Base-by-base conservation (phyloP, 2,329 filamentous ascomycete genomes). In the Coniochaeta hoffmannii region DNA sequence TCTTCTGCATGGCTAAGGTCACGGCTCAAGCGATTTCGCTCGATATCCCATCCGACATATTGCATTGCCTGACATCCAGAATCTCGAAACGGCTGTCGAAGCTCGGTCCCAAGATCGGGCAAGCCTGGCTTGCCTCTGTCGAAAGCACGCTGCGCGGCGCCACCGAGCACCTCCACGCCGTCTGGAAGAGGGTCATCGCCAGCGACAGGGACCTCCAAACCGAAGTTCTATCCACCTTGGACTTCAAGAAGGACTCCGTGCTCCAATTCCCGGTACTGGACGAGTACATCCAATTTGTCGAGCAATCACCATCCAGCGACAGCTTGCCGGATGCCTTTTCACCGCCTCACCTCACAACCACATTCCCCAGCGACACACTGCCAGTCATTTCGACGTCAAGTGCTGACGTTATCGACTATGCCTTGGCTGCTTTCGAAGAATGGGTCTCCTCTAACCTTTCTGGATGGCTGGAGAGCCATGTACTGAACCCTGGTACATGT, bases 401-500 rank as follows among this genome's bases (percentile, higher is more conserved):
- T 59, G 53, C 9, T 63, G 66, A 44, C 54, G 64, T 28, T 36
- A 58, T 1, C 51, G 60, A 53, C 38, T 56, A 65, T 54, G 52
- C 60, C 7, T 61, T 80, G 1, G 63, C 63, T 7, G 68, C 67
- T 4, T 67, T 83, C 14, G 81, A 85, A 60, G 35, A 53, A 0
- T 84, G 81, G 81, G 73, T 81, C 2, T 63, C 66, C 1, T 17
- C 59, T 0, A 51, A 71, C 35, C 68, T 82, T 0, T 49, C 62
- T 0, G 11, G 19, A 0, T 81, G 78, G 77, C 41, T 74, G 1
- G 49, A 59, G 1, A 4, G n/a, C 0, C 59, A 73, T 36, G 55
- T 62, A 2, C n/a, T n/a, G 0, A 56, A 62, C 11, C 35, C 46
- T 0, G n/a, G 36, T 0, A 66, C 66, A 4, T 75, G 70, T 53